These are phyloP conservation scores for Penicillium desertorum DNA, from an alignment of 495 filamentous ascomycete species.

Conservation along the genomic window DNA sequence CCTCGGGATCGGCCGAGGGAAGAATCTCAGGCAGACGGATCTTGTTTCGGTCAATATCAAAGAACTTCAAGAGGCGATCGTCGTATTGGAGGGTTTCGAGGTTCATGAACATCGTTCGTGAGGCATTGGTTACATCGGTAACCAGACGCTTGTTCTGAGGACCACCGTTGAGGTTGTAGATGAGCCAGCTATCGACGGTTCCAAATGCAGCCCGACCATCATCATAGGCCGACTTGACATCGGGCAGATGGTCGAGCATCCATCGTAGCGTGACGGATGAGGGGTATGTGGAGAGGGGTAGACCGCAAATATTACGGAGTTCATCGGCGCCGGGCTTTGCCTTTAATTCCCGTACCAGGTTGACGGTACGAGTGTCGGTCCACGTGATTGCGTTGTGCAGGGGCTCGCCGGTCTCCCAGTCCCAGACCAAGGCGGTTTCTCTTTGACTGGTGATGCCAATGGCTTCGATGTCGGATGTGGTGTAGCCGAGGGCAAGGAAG, in stretches of 20 bases:
- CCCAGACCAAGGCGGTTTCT: conserved; percentile 92
- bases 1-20: conserved; percentile 74
- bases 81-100: conserved; percentile 84
- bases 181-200: conserved; percentile 91
- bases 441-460: conserved; percentile 94
- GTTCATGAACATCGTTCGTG: conserved; percentile 96
- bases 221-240: conserved; percentile 75
- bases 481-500: conserved; percentile 71
- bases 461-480: conserved; percentile 70
- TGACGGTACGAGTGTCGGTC: conserved; percentile 84
- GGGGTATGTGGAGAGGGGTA: conserved; percentile 91
- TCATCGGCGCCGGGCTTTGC: conserved; percentile 61
- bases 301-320: conserved; percentile 73
- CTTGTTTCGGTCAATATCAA: conserved; percentile 73
- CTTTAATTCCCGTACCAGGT: conserved; percentile 81
- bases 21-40: conserved; percentile 81
- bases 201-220: conserved; percentile 81
- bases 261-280: conserved; percentile 87
- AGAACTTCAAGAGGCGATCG: conserved; percentile 76
- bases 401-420: conserved; percentile 79
- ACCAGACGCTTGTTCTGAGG: conserved; percentile 67
- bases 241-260: conserved; percentile 72
- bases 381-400: conserved; percentile 90
- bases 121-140: conserved; percentile 90
- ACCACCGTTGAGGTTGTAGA: conserved; percentile 90